Base-by-base conservation (phyloP, 1,284 basidiomycete species). In the Cerioporus squamosus region DNA sequence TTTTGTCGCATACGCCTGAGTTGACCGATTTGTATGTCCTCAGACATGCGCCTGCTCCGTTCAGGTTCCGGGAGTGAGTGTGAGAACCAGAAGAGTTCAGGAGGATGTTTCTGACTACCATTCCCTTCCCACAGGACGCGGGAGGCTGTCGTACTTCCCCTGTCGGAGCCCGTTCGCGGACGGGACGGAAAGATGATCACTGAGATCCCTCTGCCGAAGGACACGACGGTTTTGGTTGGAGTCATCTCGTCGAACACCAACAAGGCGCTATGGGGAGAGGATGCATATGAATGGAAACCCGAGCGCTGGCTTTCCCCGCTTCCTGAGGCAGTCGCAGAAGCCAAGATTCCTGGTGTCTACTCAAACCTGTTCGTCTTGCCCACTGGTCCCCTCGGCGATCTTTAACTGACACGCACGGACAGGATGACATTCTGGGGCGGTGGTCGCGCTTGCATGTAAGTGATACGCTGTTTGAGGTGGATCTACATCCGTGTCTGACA, bases 341-440 rank as follows among this genome's bases (percentile, higher is more conserved):
- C 61, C 0, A 57, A 57, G 26, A 59, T 62, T 9, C 61, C 61
- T 17, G 61, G 61, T 5, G 57, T 62, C 3, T 62, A 62, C 38
- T 59, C 58, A 0, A 50, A 55, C 31, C 42, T 64, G 59, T 61
- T 22, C 20, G 55, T 50, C 17, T 8, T 10, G 15, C 20, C 17
- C 12, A n/a, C 15, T 31, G 26, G 26, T 6, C 5, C 40, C 9
- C 50, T 43, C 18, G 24, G 5, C 36, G 36, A 36, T 15, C 42
- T 47, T 3, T 14, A 2, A 44, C 23, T 26, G 6, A 46, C 45
- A 68, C 70, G 72, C n/a, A 18, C 6, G 22, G n/a, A 8, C 23
- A 74, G 72, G 48, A 70, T 74, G 67, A 72, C 72, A 3, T 74
- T 74, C 63, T 55, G 68, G 31, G 70, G 71, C 15, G 73, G 73